A percentile compares a stretch with the other conserved stretches of the same genome.
Conservation (phyloP, 352 stramenopile genomes). For the Pythium biforme region DNA sequence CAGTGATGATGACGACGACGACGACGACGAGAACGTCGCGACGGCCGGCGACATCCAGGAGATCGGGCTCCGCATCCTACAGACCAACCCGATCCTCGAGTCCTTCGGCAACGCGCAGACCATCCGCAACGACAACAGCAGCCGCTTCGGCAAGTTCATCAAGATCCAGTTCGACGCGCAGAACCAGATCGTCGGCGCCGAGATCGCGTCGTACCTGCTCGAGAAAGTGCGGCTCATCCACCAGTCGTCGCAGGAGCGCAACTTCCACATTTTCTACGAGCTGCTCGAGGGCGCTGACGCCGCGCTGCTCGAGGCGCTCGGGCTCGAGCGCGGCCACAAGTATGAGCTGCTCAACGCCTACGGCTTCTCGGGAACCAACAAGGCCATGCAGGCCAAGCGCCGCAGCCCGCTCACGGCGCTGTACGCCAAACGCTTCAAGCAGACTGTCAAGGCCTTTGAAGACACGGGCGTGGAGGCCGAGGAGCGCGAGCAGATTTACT, state of each 20-base stretch:
- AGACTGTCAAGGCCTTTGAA: constrained; percentile 75
- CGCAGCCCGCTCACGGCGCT: constrained; percentile 35
- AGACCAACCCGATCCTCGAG: constrained; percentile 97
- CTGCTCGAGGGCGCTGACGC: constrained; percentile 82
- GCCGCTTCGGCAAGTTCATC: constrained; percentile 96
- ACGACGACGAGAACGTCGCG: constrained; percentile 17
- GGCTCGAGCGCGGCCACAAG: constrained; percentile 56
- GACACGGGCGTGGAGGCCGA: constrained; percentile 60
- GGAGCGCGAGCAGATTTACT: constrained; percentile 59
- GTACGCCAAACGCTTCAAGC: constrained; percentile 55
- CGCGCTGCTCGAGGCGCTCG: constrained; percentile 59
- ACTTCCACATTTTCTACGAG: constrained; percentile 97
- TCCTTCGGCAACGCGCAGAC: constrained; percentile 97
- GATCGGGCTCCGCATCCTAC: constrained; percentile 88
- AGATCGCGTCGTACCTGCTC: constrained; percentile 96
- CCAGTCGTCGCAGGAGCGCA: constrained; percentile 90
- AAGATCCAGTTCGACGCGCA: constrained; percentile 89
- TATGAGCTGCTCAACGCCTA: constrained; percentile 91
- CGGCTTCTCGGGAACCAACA: constrained; percentile 49
- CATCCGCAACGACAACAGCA: constrained; percentile 96
- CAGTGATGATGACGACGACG: constrained; percentile 11
- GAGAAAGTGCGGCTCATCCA: constrained; percentile 96
- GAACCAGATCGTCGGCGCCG: constrained; percentile 88
- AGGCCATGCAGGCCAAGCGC: constrained; percentile 30
- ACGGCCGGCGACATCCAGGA: constrained; percentile 49